Percentiles rank a stretch among this genome's conserved stretches.
These are phyloP conservation scores for Yarrowia yakushimensis DNA, from an alignment of 805 yeast genomes.

Conservation along the genomic window DNA sequence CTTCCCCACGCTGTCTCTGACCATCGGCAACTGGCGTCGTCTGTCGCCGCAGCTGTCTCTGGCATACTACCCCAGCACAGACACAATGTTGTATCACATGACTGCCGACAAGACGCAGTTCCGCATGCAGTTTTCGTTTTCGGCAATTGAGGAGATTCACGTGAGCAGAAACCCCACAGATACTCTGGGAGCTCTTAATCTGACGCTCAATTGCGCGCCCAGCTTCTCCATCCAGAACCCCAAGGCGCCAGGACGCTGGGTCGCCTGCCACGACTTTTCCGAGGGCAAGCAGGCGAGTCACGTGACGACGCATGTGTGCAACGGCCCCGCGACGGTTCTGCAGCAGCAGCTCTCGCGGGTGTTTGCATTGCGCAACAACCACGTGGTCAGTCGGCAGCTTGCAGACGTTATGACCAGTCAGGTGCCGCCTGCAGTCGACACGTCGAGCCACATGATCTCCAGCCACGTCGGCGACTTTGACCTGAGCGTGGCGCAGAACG, in stretches of 20 bases:
- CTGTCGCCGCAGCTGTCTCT: background rate
- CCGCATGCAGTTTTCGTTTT: constrained; percentile 19
- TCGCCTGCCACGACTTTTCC: constrained; percentile 5
- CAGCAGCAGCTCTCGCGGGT: constrained; percentile 11
- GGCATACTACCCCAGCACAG: constrained; percentile 10
- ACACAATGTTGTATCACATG: constrained; percentile 12
- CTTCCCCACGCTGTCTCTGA: constrained; percentile 2
- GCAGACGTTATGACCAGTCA: background rate
- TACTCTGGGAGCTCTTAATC: background rate
- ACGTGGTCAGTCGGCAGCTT: background rate
- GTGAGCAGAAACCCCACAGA: background rate
- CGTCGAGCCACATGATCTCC: background rate
- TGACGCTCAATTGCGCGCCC: background rate
- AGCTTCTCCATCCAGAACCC: background rate
- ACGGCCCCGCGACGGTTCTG: background rate
- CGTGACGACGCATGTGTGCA: background rate
- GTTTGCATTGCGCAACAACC: background rate
- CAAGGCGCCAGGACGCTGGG: background rate
- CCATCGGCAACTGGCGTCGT: constrained; percentile 13
- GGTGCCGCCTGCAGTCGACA: background rate
- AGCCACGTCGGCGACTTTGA: background rate
- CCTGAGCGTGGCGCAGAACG: background rate
- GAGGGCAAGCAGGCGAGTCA: constrained; percentile 10
- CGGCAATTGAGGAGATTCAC: background rate
- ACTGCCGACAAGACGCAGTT: background rate